Percentiles rank a stretch among this genome's conserved stretches.
phyloP scores from a whole-genome alignment of 1,284 basidiomycete species.

The Leccinum huronense region DNA sequence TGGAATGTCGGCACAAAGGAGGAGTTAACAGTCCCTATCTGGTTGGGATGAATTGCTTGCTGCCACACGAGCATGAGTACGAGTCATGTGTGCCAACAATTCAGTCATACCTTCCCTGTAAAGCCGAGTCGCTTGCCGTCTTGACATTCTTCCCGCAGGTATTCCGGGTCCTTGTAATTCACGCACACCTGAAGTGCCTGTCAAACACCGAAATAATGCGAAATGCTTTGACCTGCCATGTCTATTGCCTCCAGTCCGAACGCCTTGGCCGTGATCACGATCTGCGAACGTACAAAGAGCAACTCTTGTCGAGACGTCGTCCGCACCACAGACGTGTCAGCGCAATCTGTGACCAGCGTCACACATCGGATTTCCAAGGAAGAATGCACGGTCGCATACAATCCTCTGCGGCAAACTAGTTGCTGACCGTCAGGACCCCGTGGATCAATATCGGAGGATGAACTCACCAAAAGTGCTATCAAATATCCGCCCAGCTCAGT shows the following conservation, averaged over 20 bases:
- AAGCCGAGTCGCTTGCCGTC: constrained; percentile 82
- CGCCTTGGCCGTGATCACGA: constrained; percentile 84
- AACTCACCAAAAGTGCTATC: constrained; percentile 50
- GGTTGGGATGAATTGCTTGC: constrained; percentile 94
- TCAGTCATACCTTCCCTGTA: constrained; percentile 68
- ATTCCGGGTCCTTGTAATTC: constrained; percentile 77
- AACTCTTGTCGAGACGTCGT: constrained; percentile 74
- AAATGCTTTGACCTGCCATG: constrained; percentile 53
- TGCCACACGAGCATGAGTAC: constrained; percentile 34
- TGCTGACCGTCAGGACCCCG: constrained; percentile 20
- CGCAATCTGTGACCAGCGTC: constrained; percentile 61
- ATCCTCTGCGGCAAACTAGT: constrained; percentile 89
- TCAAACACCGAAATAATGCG: constrained; percentile 6
- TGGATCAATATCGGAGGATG: constrained; percentile 35
- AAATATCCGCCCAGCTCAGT: constrained; percentile 48
- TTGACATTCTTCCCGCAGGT: constrained; percentile 72
- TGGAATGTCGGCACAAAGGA: constrained; percentile 75
- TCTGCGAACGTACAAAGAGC: constrained; percentile 81
- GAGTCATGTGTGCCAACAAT: constrained; percentile 2
- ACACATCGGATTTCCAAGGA: background rate
- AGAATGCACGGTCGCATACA: constrained; percentile 48
- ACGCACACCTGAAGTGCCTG: constrained; percentile 71
- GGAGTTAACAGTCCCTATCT: constrained; percentile 77
- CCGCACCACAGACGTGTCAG: constrained; percentile 84
- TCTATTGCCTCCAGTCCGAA: constrained; percentile 85